Conservation (phyloP, 805 yeast genomes). For the Zygoascus flipseniorum region DNA sequence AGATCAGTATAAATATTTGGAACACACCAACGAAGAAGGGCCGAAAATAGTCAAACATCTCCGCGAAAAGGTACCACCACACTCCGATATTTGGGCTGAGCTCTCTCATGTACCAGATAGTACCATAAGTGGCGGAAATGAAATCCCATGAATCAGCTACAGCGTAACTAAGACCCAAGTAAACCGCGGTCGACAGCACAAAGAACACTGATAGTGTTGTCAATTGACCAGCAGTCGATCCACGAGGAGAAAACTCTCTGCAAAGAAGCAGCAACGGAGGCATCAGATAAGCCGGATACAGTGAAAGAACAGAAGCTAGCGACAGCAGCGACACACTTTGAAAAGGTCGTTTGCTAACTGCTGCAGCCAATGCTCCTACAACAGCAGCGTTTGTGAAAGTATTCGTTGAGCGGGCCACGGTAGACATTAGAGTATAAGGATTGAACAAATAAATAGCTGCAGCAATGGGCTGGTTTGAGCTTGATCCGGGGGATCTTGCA, state of each 20-base stretch:
- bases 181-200: constrained; percentile 8
- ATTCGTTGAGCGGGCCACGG: constrained; percentile 60
- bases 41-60: constrained; percentile 83
- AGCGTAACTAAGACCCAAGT: constrained; percentile 21
- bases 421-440: constrained; percentile 66
- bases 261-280: constrained; percentile 43
- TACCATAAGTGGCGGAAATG: constrained; percentile 47
- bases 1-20: constrained; percentile 61
- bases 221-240: constrained; percentile 6
- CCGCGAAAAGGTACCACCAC: constrained; percentile 98
- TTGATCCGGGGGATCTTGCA: not conserved
- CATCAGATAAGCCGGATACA: constrained; percentile 51
- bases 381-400: constrained; percentile 53
- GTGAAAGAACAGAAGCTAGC: constrained; percentile 53
- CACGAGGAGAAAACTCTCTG: constrained; percentile 5
- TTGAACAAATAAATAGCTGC: constrained; percentile 66
- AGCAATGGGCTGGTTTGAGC: constrained; percentile 33
- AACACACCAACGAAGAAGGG: constrained; percentile 78
- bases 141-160: constrained; percentile 32
- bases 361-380: constrained; percentile 35
- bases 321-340: constrained; percentile 48
- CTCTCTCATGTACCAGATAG: constrained; percentile 47
- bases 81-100: constrained; percentile 85
- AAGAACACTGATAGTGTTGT: constrained; percentile 10
- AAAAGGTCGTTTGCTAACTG: constrained; percentile 33